Conservation (phyloP, 441 rosid genomes). For the Syzygium syzygioides region DNA sequence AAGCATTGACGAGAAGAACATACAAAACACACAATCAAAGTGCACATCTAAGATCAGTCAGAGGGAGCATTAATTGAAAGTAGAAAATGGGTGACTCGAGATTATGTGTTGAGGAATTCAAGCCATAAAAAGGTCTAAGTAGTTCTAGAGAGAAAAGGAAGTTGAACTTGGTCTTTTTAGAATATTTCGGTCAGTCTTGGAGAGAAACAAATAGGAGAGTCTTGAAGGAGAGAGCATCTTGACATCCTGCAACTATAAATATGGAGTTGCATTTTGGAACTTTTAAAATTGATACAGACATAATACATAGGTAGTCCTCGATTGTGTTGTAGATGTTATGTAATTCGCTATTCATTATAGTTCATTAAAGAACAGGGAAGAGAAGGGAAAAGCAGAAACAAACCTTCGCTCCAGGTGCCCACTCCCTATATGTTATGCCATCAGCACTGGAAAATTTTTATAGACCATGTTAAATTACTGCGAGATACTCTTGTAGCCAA, state of each 20-base stretch:
- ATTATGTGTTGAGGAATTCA: neutral
- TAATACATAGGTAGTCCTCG: neutral
- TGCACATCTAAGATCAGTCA: neutral
- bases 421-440: slow-evolving; percentile 91
- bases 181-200: neutral
- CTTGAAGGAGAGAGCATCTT: neutral
- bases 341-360: neutral
- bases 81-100: neutral
- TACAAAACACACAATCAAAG: neutral
- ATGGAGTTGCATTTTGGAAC: neutral
- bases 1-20: neutral
- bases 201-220: neutral
- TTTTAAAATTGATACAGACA: neutral
- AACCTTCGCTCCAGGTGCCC: slow-evolving; percentile 99
- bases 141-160: neutral
- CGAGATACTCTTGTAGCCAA: slow-evolving; percentile 17
- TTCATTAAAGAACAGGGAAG: neutral
- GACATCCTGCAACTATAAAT: neutral
- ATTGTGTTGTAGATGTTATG: neutral
- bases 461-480: slow-evolving; percentile 27
- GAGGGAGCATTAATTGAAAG: neutral
- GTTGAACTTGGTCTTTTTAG: neutral
- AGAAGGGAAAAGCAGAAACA: slow-evolving; percentile 14
- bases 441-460: slow-evolving; percentile 52
- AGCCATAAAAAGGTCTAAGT: neutral